phyloP scores from a whole-genome alignment of 1,139 yeast species.

The Wickerhamiella pararugosa region DNA sequence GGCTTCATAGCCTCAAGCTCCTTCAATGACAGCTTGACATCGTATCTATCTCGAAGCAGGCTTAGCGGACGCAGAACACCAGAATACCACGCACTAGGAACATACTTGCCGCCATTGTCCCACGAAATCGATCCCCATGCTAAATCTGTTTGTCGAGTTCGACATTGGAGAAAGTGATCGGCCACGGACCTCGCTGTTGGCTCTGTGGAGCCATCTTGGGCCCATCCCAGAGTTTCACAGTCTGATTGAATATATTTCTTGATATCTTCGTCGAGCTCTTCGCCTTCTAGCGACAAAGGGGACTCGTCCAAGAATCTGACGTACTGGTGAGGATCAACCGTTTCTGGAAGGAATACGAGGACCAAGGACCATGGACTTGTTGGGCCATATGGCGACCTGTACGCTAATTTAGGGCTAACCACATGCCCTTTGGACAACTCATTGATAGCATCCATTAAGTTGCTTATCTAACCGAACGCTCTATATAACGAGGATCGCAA shows the following conservation, averaged over 20 bases:
- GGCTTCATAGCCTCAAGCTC: slow-evolving; percentile 9
- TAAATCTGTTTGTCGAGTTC: slow-evolving; percentile 10
- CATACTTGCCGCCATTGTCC: slow-evolving; percentile 1
- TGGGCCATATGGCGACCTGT: slow-evolving; percentile 9
- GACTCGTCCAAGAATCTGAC: slow-evolving; percentile 3
- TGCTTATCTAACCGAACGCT: too few species aligned
- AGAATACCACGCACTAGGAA: slow-evolving; percentile 8
- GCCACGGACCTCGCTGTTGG: neutral
- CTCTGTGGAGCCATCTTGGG: neutral
- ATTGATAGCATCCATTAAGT: neutral
- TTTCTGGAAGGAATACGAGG: slow-evolving; percentile 13
- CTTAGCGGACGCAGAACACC: slow-evolving; percentile 12
- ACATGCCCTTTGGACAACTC: neutral
- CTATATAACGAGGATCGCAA: too few species aligned
- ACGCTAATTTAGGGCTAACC: neutral
- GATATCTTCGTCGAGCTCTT: slow-evolving; percentile 1
- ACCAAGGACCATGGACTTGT: slow-evolving; percentile 13
- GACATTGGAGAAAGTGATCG: slow-evolving; percentile 7
- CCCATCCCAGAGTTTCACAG: slow-evolving; percentile 5
- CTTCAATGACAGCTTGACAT: neutral
- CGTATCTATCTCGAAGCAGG: slow-evolving; percentile 7
- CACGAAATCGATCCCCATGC: slow-evolving; percentile 8
- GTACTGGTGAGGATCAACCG: slow-evolving; percentile 1
- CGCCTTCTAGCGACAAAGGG: neutral
- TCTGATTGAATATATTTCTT: slow-evolving; percentile 4